A percentile compares a stretch with the other conserved stretches of the same genome.
Evolutionary conservation across 2,329 filamentous ascomycete species (phyloP).

Genomic region (Botrytis medusae): DNA sequence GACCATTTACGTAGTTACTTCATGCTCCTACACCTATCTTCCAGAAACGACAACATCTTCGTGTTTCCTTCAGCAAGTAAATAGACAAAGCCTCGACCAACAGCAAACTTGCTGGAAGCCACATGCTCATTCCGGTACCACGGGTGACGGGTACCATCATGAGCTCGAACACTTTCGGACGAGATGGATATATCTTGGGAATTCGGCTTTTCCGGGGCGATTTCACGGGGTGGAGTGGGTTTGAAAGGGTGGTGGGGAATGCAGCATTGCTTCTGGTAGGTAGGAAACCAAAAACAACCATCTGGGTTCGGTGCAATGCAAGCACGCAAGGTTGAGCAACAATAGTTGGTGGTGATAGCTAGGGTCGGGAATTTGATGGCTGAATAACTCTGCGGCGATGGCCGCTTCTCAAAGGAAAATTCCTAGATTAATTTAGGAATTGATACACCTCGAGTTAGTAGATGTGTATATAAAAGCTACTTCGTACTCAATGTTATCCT

Average conservation of each 20-base stretch:
- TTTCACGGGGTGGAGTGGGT: neutral
- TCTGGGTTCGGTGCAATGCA: neutral
- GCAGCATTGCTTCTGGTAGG: neutral
- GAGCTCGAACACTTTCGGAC: neutral
- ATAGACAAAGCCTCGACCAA: neutral
- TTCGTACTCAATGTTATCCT: neutral
- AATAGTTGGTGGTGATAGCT: neutral
- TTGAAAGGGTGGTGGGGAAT: neutral
- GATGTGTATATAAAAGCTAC: neutral
- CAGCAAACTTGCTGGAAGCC: neutral
- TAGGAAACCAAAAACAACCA: neutral
- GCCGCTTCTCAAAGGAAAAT: neutral
- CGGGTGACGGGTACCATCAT: neutral
- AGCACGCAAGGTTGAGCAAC: slow-evolving; percentile 9
- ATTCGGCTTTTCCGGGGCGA: slow-evolving; percentile 16
- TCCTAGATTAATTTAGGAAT: neutral
- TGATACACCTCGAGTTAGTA: neutral
- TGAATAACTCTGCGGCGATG: neutral
- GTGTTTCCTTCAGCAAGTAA: neutral
- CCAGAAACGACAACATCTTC: neutral
- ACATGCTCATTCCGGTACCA: neutral
- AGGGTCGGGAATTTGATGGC: neutral
- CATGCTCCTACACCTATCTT: neutral
- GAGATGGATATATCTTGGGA: slow-evolving; percentile 16
- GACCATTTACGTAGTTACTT: neutral